phyloP scores from a whole-genome alignment of 2,329 filamentous ascomycete species.

The Colletotrichum eremochloae region DNA sequence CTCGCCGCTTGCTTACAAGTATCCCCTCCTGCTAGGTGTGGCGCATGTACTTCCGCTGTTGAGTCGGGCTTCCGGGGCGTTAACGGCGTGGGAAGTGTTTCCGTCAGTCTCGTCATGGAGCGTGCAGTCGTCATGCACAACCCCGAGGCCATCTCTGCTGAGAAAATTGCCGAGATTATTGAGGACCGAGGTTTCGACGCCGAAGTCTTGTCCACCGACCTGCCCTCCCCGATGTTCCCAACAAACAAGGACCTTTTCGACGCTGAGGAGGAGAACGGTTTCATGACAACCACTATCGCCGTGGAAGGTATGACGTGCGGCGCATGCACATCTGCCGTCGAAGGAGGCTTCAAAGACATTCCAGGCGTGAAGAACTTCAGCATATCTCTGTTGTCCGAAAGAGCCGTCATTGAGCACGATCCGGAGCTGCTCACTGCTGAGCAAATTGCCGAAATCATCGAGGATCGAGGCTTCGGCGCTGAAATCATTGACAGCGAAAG shows the following conservation, averaged over 20 bases:
- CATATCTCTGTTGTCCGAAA: conserved; percentile 86
- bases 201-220: conserved; percentile 85
- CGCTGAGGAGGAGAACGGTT: conserved; percentile 55
- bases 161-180: conserved; percentile 85
- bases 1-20: conserved; percentile 47
- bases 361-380: conserved; percentile 81
- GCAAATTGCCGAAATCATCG: conserved; percentile 70
- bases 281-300: conserved; percentile 79
- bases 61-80: conserved; percentile 90
- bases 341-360: conserved; percentile 82
- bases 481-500: conserved; percentile 73
- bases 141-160: conserved; percentile 77
- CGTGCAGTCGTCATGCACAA: conserved; percentile 95
- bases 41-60: conserved; percentile 94
- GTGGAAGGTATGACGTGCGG: conserved; percentile 93
- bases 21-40: conserved; percentile 73
- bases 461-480: conserved; percentile 84
- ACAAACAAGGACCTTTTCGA: conserved; percentile 52
- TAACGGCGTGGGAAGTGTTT: conserved; percentile 85
- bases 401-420: conserved; percentile 89
- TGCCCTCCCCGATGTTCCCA: conserved; percentile 66
- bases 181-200: conserved; percentile 95
- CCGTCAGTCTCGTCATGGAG: conserved; percentile 94
- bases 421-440: conserved; percentile 64
- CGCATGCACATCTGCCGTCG: conserved; percentile 88